Base-by-base conservation (phyloP, 768 basidiomycete genomes). In the Pulveroboletus sp. region DNA sequence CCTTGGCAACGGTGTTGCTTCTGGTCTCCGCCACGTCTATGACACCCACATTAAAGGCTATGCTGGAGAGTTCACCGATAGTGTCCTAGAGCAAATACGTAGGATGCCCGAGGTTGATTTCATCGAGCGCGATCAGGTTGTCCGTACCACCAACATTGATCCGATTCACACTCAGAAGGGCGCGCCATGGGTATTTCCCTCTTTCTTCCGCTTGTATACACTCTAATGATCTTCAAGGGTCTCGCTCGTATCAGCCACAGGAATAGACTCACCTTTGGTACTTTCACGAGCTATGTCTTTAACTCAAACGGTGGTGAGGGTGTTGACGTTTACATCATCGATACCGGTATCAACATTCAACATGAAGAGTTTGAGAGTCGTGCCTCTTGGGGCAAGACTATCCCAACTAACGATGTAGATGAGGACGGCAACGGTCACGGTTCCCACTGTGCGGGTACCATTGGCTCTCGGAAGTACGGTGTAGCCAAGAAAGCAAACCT, bases 401-500 rank as follows among this genome's bases (percentile, higher is more conserved):
- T 98, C 55, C 93, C 95, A 8, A 43, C 62, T 60, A 82, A 86
- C 60, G 93, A 95, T 57, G 77, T 76, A 5, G 95, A 98, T 59
- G 79, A 81, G 56, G 96, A 98, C 60, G 89, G 83, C 49, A 97
- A 98, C 68, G 96, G 96, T 55, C 96, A 99, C 63, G 96, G 95
- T 36, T 81, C 89, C 30, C 93, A 94, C 68, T 94, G 92, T 58
- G 93, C 94, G 40, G 94, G 94, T 47, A 99, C 94, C 28, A 94
- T 98, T 57, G 96, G 85, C n/a, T 93, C 90, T 5, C 72, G 74
- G 62, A 89, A 85, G 70, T 98, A 92, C 62, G 96, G 96, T 71
- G 93, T 99, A 39, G 93, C 96, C 44, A 98, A 99, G 83, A 78
- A 78, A 53, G 95, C 93, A 48, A 78, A 90, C 53, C 78, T 95